These are phyloP conservation scores for Pleurozium schreberi DNA, from an alignment of 225 moss, liverwort and hornwort genomes.

Conservation along the genomic window DNA sequence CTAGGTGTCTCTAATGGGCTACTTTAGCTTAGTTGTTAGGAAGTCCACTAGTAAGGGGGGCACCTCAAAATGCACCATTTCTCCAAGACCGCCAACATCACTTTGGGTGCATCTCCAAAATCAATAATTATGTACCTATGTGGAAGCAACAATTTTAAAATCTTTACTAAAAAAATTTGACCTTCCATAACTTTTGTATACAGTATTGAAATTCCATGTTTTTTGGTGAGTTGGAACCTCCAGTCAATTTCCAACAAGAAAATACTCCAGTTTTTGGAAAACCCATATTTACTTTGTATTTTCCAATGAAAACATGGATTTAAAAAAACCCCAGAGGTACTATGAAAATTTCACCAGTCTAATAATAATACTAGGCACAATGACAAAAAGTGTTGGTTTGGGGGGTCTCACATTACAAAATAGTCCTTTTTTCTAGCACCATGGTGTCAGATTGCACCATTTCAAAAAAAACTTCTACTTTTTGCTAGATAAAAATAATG, in stretches of 20 bases:
- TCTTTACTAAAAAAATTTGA: not conserved
- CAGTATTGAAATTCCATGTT: fast-evolving
- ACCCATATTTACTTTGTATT: too few relatives aligned
- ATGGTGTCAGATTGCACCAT: too few relatives aligned
- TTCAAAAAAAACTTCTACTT: too few relatives aligned
- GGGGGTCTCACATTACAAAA: too few relatives aligned
- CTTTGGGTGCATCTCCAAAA: not conserved
- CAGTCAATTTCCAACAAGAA: fast-evolving
- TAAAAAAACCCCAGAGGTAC: too few relatives aligned
- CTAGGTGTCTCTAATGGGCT: not conserved
- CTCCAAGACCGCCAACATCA: fast-evolving
- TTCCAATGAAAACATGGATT: too few relatives aligned
- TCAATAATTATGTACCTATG: not conserved
- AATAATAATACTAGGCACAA: not conserved
- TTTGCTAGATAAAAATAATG: too few relatives aligned
- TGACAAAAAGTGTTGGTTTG: too few relatives aligned
- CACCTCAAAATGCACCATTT: not conserved
- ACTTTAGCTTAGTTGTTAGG: not conserved
- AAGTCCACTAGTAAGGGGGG: not conserved
- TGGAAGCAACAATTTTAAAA: not conserved
- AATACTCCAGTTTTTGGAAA: too few relatives aligned
- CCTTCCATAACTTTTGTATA: not conserved
- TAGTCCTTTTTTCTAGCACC: too few relatives aligned
- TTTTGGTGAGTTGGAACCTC: fast-evolving
- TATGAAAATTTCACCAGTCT: not conserved